Base-by-base conservation (phyloP, 345 rosid species). In the Conringia planisiliqua region DNA sequence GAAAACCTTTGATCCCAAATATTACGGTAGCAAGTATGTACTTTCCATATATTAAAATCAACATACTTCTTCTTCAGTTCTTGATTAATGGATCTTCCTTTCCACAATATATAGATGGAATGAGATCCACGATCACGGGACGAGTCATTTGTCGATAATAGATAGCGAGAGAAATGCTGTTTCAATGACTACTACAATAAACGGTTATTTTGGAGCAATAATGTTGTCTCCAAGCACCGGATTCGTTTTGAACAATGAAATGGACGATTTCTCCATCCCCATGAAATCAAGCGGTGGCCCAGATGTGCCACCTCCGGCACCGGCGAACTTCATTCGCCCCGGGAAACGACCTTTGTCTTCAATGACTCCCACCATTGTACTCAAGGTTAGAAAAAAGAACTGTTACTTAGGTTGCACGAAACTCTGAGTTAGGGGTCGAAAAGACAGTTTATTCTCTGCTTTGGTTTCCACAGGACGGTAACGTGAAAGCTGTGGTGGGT, bases 311-410 rank as follows among this genome's bases (percentile, higher is more conserved):
- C 90, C 84, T 0, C 88, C 88, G 1, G 85, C 96, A 13, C 88
- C 82, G 0, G 29, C 83, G 68, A 89, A 89, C 76, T 85, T 87
- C 35, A 46, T 89, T 65, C 81, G 80, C 5, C 89, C 90, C 0
- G 82, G 87, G 14, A 87, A 87, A 78, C 76, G 95, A 65, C 89
- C 92, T 12, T 71, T 89, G 51, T 87, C 92, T 4, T 87, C 96
- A 52, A 87, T 87, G 89, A 1, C 90, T 22, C 90, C 96, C 7
- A 82, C 87, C 17, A 83, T 89, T 47, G 74, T 89, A 17, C 62
- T 85, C 60, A 81, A 87, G 88, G 92, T 86, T 26, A 38, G 32
- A n/a, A 1, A 16, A 52, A 5, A 44, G 32, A 24, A 11, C 6
- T 62, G 12, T 20, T 55, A 27, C 80, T 70, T 77, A 67, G 14